These are phyloP conservation scores for Colletotrichum endophyticum DNA, from an alignment of 2,329 filamentous ascomycete species.

Conservation along the genomic window DNA sequence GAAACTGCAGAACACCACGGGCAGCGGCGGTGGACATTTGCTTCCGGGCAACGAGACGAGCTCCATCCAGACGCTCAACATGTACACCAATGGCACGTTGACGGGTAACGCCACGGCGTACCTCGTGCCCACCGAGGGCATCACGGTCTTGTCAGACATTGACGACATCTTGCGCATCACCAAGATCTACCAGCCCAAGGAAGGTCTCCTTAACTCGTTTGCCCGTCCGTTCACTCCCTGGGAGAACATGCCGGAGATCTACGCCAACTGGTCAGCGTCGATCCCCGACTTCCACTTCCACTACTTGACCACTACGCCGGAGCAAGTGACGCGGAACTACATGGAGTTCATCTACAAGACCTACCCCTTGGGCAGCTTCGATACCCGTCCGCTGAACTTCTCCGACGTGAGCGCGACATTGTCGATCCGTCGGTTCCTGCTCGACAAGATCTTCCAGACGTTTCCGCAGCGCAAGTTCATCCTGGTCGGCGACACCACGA, in stretches of 20 bases:
- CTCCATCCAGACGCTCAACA: constrained; percentile 70
- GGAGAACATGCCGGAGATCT: constrained; percentile 83
- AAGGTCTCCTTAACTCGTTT: constrained; percentile 79
- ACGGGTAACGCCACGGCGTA: constrained; percentile 79
- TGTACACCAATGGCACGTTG: constrained; percentile 67
- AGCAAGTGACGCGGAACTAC: constrained; percentile 78
- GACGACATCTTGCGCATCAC: constrained; percentile 83
- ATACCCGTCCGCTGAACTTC: constrained; percentile 81
- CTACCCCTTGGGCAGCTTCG: constrained; percentile 79
- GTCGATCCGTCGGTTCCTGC: constrained; percentile 71
- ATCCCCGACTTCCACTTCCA: constrained; percentile 77
- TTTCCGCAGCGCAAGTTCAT: constrained; percentile 79
- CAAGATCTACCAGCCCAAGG: constrained; percentile 77
- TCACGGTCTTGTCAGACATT: constrained; percentile 79
- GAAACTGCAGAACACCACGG: constrained; percentile 62
- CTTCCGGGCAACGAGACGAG: constrained; percentile 68
- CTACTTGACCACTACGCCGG: constrained; percentile 81
- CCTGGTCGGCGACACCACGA: constrained; percentile 77
- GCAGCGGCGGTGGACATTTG: constrained; percentile 52
- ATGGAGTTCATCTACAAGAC: constrained; percentile 82
- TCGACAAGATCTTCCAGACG: constrained; percentile 75
- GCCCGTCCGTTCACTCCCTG: constrained; percentile 72
- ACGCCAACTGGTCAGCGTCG: constrained; percentile 74
- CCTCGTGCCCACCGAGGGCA: constrained; percentile 71
- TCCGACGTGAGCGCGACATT: constrained; percentile 76